phyloP scores from a whole-genome alignment of 768 basidiomycete genomes.

The Suillus subaureus region DNA sequence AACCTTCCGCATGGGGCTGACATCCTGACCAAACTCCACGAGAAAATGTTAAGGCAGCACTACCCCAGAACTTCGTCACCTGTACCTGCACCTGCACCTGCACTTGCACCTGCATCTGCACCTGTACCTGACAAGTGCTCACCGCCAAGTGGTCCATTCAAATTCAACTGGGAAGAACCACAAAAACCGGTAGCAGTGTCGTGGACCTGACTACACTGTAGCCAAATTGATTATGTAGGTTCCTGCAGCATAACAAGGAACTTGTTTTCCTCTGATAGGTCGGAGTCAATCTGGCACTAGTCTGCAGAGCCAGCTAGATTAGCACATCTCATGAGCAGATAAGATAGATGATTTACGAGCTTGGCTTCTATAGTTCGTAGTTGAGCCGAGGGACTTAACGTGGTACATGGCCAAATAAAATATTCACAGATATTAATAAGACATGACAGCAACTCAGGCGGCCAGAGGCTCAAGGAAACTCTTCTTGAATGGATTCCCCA shows the following conservation, averaged over 20 bases:
- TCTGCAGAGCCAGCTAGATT: neutral
- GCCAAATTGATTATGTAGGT: neutral
- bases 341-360: neutral
- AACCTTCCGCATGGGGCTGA: slow-evolving; percentile 16
- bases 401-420: no score
- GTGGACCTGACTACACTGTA: neutral
- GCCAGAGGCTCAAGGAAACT: neutral
- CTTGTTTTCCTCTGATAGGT: neutral
- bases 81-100: no score
- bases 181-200: neutral
- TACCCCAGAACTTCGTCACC: neutral
- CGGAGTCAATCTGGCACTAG: neutral
- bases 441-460: neutral
- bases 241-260: neutral
- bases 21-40: slow-evolving; percentile 11
- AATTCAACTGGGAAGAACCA: neutral
- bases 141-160: neutral
- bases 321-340: neutral
- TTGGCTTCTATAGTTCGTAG: no score
- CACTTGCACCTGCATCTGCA: no score
- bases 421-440: neutral
- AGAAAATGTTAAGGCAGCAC: slow-evolving; percentile 11
- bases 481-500: neutral
- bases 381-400: no score
- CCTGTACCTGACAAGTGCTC: neutral